Evolutionary conservation across 108 stramenopile species (phyloP).

Genomic region (Pseudonitzschia pungens): DNA sequence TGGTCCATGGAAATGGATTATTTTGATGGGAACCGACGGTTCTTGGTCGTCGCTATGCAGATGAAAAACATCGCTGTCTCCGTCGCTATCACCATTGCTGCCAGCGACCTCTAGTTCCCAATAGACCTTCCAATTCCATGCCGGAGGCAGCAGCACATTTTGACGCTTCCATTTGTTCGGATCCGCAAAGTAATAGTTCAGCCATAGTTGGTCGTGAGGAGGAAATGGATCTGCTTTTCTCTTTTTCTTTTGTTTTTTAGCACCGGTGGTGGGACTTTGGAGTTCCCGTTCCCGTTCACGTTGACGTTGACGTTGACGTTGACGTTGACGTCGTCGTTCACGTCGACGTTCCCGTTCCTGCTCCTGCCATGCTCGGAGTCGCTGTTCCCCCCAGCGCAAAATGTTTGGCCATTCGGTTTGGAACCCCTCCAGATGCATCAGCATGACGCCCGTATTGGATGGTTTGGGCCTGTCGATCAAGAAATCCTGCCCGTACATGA

Average conservation of each 20-base stretch:
- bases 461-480: neutral
- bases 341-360: no score
- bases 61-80: neutral
- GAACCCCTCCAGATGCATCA: constrained; percentile 9
- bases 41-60: neutral
- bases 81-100: neutral
- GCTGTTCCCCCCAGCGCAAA: no score
- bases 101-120: neutral
- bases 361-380: neutral
- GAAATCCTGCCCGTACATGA: constrained; percentile 11
- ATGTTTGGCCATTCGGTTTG: neutral
- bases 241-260: no score
- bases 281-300: no score
- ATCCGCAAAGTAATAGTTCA: neutral
- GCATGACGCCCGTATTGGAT: constrained; percentile 8
- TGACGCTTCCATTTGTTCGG: neutral
- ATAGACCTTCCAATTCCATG: constrained; percentile 14
- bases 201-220: neutral
- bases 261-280: no score
- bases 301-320: no score
- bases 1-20: constrained; percentile 10
- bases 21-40: neutral
- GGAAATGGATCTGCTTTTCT: neutral
- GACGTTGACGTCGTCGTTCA: no score
- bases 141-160: neutral